A percentile compares a stretch with the other conserved stretches of the same genome.
phyloP scores from a whole-genome alignment of 169 alveolate species.

The Plasmodium malariae region DNA sequence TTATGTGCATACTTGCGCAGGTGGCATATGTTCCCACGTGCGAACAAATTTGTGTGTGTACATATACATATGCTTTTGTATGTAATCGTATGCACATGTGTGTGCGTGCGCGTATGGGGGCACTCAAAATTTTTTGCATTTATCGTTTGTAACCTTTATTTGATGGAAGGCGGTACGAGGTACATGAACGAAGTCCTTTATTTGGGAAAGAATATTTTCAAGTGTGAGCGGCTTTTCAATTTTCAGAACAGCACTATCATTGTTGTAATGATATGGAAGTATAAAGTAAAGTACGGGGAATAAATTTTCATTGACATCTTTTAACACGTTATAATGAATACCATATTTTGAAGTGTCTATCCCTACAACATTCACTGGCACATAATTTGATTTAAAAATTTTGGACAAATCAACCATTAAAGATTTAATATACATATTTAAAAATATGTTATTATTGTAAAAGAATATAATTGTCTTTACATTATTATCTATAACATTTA shows the following conservation, averaged over 20 bases:
- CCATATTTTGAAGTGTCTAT: slow-evolving; percentile 41
- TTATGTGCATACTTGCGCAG: too few relatives aligned
- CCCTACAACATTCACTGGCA: slow-evolving; percentile 62
- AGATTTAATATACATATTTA: slow-evolving; percentile 54
- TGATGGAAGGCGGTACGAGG: slow-evolving; percentile 11
- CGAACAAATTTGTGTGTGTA: too few relatives aligned
- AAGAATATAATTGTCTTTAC: slow-evolving; percentile 40
- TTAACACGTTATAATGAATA: slow-evolving; percentile 34
- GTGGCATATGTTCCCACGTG: too few relatives aligned
- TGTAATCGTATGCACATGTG: too few relatives aligned
- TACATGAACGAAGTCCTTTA: slow-evolving; percentile 35
- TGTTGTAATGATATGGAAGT: slow-evolving; percentile 66
- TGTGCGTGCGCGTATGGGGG: too few relatives aligned
- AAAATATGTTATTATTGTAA: slow-evolving; percentile 35
- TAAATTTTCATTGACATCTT: slow-evolving; percentile 33
- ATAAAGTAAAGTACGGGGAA: slow-evolving; percentile 45
- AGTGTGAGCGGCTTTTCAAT: slow-evolving; percentile 39
- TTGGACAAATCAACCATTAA: slow-evolving; percentile 49
- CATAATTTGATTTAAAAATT: slow-evolving; percentile 41
- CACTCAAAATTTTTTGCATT: too few relatives aligned
- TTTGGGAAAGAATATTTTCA: slow-evolving; percentile 24
- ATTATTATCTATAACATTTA: slow-evolving; percentile 44
- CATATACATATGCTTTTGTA: too few relatives aligned
- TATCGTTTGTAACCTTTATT: slow-evolving; percentile 12
- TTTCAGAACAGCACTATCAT: slow-evolving; percentile 65